Evolutionary conservation across 768 basidiomycete species (phyloP), one percentile per base, ranked within the genome.

Genomic region (Mycena galericulata): DNA sequence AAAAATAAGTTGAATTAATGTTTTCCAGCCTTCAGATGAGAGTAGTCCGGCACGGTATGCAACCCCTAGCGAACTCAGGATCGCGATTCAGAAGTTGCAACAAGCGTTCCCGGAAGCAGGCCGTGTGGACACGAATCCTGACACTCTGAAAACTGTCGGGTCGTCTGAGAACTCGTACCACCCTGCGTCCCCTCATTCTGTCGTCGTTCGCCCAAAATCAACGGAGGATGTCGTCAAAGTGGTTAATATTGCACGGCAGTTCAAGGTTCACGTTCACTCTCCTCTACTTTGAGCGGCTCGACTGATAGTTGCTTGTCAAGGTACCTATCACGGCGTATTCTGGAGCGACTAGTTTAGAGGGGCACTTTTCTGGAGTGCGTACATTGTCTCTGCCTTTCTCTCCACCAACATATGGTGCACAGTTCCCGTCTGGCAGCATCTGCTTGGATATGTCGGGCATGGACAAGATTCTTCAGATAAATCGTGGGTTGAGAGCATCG

Each of bases 341-440:
- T 53, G 96, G 95, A 2, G 95, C 93, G 14, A 97, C 95, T 0
- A 92, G 90, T 74, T 83, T 97, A 15, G 96, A 97, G 76, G 95
- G 95, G 0, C 94, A 97, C 79, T 94, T 91, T 68, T 88, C 88
- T 53, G 92, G 92, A 30, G 93, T 93, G 65, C 63, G 85, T 78
- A 14, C 26, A 38, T 68, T 15, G 29, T 22, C n/a, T 9, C 18
- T 9, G 36, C 43, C 22, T 57, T 26, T 51, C 59, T 24, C 53
- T 3, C 36, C 55, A 47, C 41, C 34, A 41, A 54, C 41, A 36
- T 50, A 24, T 8, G 8, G 50, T 54, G 47, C 63, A 10, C 61
- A 86, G 85, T 67, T 74, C 56, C 74, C 79, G n/a, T 74, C 80
- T 29, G 90, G 90, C 12, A 87, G 88, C 29, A 90, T 92, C 71